Percentiles rank a stretch among this genome's conserved stretches.
Evolutionary conservation across 257 asterid species (phyloP).

Genomic region (Ophiorrhiza pumila): DNA sequence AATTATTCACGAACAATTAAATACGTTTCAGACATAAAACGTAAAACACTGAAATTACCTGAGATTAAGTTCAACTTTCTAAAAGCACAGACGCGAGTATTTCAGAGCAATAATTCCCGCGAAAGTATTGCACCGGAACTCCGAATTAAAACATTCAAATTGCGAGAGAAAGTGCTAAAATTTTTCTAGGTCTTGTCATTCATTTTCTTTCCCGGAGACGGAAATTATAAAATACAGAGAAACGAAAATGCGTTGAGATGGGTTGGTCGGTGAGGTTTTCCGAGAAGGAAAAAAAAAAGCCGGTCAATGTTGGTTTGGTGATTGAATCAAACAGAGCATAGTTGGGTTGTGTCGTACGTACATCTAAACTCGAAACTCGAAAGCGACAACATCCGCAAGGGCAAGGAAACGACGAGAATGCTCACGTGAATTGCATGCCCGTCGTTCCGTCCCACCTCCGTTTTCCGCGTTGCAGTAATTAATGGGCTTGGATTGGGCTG

Average conservation of each 20-base stretch:
- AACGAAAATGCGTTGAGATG: too few species aligned
- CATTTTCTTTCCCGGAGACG: too few species aligned
- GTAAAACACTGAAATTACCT: background rate
- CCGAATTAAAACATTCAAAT: background rate
- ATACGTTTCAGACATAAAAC: background rate
- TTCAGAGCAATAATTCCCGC: too few species aligned
- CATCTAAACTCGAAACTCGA: background rate
- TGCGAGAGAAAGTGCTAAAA: too few species aligned
- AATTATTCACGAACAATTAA: too few species aligned
- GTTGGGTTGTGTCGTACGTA: background rate
- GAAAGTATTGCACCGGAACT: background rate
- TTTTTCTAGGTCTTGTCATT: too few species aligned
- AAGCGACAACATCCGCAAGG: background rate
- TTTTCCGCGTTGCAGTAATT: background rate
- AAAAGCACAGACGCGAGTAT: background rate
- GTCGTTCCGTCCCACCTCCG: background rate
- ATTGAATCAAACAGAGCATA: background rate
- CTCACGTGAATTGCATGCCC: background rate
- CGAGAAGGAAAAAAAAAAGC: background rate
- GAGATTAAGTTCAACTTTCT: background rate
- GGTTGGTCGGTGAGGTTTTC: constrained; percentile 1
- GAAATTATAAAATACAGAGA: too few species aligned
- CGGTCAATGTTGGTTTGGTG: background rate
- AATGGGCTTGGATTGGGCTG: background rate
- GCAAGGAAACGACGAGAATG: background rate